Evolutionary conservation across 23 red algal genomes (phyloP), one percentile per base, ranked within the genome.

Genomic region (Cyanidiococcus yangmingshanensis): DNA sequence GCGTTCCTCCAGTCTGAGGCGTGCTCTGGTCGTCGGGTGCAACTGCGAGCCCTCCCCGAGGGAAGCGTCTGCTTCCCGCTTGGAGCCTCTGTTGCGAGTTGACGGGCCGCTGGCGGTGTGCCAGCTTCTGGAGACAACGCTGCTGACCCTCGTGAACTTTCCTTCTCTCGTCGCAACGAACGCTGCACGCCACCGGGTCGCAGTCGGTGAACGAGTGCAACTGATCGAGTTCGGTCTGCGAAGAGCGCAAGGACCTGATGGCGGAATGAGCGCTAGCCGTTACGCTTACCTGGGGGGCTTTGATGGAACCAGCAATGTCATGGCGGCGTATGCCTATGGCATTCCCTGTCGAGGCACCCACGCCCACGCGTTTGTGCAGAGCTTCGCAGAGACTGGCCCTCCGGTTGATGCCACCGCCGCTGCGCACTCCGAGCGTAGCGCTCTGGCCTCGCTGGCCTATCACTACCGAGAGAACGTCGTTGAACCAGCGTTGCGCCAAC

Each of bases 201-300:
- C 84, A 17, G 90, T 84, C 0, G 90, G 90, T 3, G 74, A 67
- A 1, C n/a, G 58, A 36, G 76, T 76, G n/a, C 50, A 58, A 36
- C 85, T 95, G 21, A 41, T 89, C 2, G 90, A 95, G 81, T 95
- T 95, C 63, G 90, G 90, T 30, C 50, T 89, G 37, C 75, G 90
- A 2, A 50, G 90, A 21, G 90, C 90, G n/a, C 90, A 95, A 41
- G 90, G 90, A 2, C 81, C 90, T 7, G 90, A 95, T 36, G 90
- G 85, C 2, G 90, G 79, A 2, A 51, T 95, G 54, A 58, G 39
- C 0, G 90, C 90, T 17, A 58, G 77, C 59, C 77, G 79, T 58
- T 95, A 95, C 50, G 76, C 90, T 24, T 86, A 88, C 25, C 50
- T 80, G 18, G 90, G 85, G 35, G 85, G 79, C 0, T 86, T 89